These are phyloP conservation scores for Cyanidioschyzon merolae DNA, from an alignment of 23 red algal species.

Conservation along the genomic window DNA sequence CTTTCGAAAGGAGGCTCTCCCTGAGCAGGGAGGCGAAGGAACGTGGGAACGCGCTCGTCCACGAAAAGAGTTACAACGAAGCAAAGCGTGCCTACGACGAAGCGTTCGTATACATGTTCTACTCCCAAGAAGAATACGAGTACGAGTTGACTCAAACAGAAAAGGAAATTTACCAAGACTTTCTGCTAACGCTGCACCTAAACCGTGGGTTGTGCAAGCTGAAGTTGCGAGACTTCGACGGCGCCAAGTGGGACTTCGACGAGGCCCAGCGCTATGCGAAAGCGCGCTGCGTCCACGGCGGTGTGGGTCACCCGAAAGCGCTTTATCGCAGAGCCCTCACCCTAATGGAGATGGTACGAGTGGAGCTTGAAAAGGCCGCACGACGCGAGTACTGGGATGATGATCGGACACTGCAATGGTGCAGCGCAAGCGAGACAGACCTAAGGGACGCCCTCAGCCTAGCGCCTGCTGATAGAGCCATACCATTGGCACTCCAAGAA, in stretches of 20 bases:
- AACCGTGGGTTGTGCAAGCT: slow-evolving; percentile 28
- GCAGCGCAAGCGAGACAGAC: neutral
- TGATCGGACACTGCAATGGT: neutral
- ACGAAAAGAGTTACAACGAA: neutral
- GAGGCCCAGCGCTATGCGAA: slow-evolving; percentile 12
- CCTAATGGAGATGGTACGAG: neutral
- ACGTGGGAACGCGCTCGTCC: neutral
- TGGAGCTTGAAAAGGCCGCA: neutral
- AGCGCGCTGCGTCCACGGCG: neutral
- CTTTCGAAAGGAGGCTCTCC: too few species aligned
- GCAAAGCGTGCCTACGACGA: slow-evolving; percentile 18
- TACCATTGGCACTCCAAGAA: neutral
- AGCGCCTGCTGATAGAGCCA: neutral
- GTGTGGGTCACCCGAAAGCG: neutral
- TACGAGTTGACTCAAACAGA: neutral
- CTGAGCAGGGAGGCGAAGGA: too few species aligned
- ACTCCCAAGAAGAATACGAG: slow-evolving; percentile 15
- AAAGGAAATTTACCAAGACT: neutral
- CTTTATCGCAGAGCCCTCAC: neutral
- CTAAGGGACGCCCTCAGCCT: neutral
- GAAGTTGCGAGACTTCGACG: slow-evolving; percentile 17
- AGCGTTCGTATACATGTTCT: slow-evolving; percentile 21
- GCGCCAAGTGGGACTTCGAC: slow-evolving; percentile 22
- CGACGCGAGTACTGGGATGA: slow-evolving; percentile 1
- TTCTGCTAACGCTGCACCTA: slow-evolving; percentile 17